Evolutionary conservation across 192 early-diverging fungal genomes (phyloP).

Genomic region (Dissophora ornata): DNA sequence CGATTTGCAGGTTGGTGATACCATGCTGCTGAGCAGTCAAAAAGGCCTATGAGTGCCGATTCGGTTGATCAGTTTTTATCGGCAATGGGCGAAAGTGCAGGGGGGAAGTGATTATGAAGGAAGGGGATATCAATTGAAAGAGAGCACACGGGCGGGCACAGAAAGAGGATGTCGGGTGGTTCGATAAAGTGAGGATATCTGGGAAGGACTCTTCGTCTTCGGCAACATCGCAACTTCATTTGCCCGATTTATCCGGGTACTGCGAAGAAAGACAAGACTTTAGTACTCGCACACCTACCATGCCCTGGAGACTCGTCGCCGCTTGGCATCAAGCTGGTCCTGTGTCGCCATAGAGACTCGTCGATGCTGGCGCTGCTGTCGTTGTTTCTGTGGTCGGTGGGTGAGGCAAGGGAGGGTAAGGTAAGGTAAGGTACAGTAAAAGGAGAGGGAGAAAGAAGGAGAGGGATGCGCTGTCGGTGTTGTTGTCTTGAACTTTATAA

Average conservation of each 20-base stretch:
- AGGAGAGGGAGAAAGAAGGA: not conserved
- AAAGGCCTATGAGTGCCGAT: too few relatives aligned
- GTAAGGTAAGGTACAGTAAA: not conserved
- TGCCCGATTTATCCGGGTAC: conserved; percentile 32
- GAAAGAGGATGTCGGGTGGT: too few relatives aligned
- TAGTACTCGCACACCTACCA: conserved; percentile 17
- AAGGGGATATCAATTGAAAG: too few relatives aligned
- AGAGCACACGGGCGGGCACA: too few relatives aligned
- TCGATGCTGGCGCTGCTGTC: too few relatives aligned
- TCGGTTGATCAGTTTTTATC: too few relatives aligned
- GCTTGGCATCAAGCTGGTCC: conserved; percentile 48
- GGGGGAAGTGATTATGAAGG: too few relatives aligned
- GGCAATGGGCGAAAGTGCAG: too few relatives aligned
- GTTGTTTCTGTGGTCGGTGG: not conserved
- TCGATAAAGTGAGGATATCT: too few relatives aligned
- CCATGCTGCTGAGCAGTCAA: too few relatives aligned
- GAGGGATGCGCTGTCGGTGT: not conserved
- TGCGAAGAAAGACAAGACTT: not conserved
- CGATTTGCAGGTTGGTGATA: too few relatives aligned
- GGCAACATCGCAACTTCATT: not conserved
- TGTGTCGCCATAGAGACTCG: conserved; percentile 34
- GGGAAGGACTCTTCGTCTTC: too few relatives aligned
- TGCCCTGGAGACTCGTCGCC: conserved; percentile 48
- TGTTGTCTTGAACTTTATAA: not conserved
- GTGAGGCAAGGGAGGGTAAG: not conserved